Evolutionary conservation across 176 grass and related monocot genomes (phyloP).

Genomic region (Paspalum vaginatum): DNA sequence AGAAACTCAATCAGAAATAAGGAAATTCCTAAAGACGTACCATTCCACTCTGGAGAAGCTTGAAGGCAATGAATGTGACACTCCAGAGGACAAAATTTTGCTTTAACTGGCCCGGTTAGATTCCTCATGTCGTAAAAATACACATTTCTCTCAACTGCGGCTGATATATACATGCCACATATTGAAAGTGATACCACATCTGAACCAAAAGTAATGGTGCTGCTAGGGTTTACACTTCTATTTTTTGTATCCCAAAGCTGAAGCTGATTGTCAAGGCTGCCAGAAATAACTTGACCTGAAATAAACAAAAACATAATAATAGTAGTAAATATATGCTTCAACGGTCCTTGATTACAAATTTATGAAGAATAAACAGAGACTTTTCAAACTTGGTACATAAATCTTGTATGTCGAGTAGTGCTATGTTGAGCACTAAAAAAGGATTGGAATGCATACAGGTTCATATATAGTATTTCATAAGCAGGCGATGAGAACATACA

Average conservation of each 20-base stretch:
- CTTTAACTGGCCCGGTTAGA: conserved; percentile 48
- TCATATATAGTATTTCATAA: background rate
- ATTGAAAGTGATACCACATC: conserved; percentile 65
- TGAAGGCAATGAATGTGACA: conserved; percentile 60
- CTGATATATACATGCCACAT: conserved; percentile 59
- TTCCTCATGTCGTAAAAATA: conserved; percentile 66
- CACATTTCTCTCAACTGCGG: conserved; percentile 52
- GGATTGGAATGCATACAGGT: background rate
- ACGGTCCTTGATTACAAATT: background rate
- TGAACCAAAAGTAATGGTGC: conserved; percentile 42
- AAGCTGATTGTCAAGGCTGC: conserved; percentile 65
- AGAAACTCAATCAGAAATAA: no score
- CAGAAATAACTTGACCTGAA: conserved; percentile 63
- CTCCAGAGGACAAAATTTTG: conserved; percentile 48
- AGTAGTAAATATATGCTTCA: conserved; percentile 10
- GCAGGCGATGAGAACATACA: background rate
- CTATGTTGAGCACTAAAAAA: background rate
- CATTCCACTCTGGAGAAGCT: conserved; percentile 55
- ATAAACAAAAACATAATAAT: conserved; percentile 9
- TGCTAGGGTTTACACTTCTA: conserved; percentile 35
- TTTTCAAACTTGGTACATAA: background rate
- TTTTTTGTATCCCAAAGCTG: conserved; percentile 56
- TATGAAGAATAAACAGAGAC: conserved; percentile 22
- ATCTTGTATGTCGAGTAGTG: background rate
- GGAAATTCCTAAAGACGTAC: conserved; percentile 37